Percentiles rank a stretch among this genome's conserved stretches.
phyloP scores from a whole-genome alignment of 2,329 filamentous ascomycete genomes.

The Fusarium drepaniforme region DNA sequence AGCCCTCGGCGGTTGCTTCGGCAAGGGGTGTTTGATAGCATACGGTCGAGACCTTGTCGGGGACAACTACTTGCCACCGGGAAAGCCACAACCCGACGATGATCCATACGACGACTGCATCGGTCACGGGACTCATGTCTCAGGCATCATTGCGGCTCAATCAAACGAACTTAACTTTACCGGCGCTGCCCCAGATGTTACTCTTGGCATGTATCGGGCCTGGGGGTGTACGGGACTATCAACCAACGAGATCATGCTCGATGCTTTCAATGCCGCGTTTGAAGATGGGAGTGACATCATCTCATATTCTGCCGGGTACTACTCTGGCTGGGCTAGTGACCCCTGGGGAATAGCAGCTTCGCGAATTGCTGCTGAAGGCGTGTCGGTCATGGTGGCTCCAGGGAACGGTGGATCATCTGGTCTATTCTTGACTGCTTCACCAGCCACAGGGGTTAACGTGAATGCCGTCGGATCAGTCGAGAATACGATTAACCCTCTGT shows the following conservation, averaged over 20 bases:
- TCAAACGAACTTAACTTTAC: constrained; percentile 61
- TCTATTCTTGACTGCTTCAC: background rate
- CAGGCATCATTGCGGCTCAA: constrained; percentile 62
- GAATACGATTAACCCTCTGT: background rate
- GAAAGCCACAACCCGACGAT: constrained; percentile 51
- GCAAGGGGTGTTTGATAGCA: constrained; percentile 65
- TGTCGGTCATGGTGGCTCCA: background rate
- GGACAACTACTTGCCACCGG: constrained; percentile 47
- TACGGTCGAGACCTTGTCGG: constrained; percentile 68
- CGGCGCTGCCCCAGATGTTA: constrained; percentile 66
- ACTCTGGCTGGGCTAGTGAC: background rate
- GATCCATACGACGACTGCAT: constrained; percentile 61
- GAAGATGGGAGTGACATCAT: constrained; percentile 67
- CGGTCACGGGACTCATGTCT: constrained; percentile 61
- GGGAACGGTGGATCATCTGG: background rate
- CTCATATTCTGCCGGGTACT: constrained; percentile 59
- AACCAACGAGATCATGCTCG: constrained; percentile 65
- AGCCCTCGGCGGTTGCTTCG: constrained; percentile 72
- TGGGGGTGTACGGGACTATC: background rate
- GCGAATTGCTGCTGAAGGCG: background rate
- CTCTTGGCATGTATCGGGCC: constrained; percentile 62
- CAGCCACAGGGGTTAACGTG: background rate
- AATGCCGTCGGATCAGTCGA: background rate
- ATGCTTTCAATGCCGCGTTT: constrained; percentile 67
- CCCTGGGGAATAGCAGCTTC: background rate